Conservation (phyloP, 2,329 filamentous ascomycete species). For the Alternaria triticimaculans region DNA sequence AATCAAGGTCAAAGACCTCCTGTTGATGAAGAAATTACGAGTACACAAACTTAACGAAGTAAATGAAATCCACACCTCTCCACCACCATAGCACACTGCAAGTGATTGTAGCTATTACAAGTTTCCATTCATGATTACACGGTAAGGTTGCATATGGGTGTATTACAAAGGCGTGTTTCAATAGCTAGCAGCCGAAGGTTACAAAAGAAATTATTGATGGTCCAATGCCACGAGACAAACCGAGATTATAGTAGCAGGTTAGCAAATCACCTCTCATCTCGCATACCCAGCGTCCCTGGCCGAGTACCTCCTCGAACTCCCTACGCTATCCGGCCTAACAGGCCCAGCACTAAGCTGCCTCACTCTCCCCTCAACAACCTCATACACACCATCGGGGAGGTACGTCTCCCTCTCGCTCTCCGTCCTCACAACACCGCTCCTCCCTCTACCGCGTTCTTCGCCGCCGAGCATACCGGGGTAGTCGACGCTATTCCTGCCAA, state of each 20-base stretch:
- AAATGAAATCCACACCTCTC: background rate
- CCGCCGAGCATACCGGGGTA: constrained; percentile 1
- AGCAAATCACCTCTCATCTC: background rate
- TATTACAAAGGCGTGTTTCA: background rate
- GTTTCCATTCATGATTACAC: background rate
- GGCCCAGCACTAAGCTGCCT: constrained; percentile 4
- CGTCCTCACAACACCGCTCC: background rate
- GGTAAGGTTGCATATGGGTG: background rate
- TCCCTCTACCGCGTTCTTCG: background rate
- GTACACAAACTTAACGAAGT: background rate
- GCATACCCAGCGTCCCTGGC: constrained; percentile 8
- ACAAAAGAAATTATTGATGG: background rate
- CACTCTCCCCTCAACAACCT: constrained; percentile 11
- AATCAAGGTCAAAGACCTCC: background rate
- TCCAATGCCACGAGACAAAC: background rate
- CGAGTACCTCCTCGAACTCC: background rate
- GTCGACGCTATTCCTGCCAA: background rate
- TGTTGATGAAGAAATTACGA: background rate
- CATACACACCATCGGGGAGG: constrained; percentile 10
- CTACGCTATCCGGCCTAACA: background rate
- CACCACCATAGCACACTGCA: background rate
- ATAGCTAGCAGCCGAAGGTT: background rate
- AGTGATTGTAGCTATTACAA: background rate
- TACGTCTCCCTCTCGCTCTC: constrained; percentile 4
- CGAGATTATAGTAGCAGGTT: background rate